Conservation (phyloP, 2,329 filamentous ascomycete species). For the Ophiostoma tasmaniense region DNA sequence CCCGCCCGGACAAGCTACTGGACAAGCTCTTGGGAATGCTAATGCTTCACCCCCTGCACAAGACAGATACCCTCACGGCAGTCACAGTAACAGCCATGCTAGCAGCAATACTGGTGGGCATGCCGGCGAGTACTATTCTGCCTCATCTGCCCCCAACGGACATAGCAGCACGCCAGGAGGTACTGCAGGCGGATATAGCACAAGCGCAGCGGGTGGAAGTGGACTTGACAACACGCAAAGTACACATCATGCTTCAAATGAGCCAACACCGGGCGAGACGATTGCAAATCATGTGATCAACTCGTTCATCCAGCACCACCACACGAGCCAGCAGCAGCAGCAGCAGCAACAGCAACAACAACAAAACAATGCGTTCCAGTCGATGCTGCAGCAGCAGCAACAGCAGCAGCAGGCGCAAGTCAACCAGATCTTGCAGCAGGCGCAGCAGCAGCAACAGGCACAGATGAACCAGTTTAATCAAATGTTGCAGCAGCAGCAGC, state of each 20-base stretch:
- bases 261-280: conserved; percentile 8
- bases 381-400: neutral
- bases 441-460: neutral
- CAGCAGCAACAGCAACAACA: conserved; percentile 15
- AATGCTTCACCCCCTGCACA: neutral
- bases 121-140: neutral
- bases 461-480: neutral
- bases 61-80: neutral
- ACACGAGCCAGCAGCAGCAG: conserved; percentile 8
- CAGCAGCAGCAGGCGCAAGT: conserved; percentile 6
- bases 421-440: conserved; percentile 11
- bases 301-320: neutral
- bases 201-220: neutral
- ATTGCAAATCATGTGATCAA: conserved; percentile 7
- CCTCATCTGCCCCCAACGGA: neutral
- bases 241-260: neutral
- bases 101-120: neutral
- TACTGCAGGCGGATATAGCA: neutral
- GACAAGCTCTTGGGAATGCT: neutral
- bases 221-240: neutral
- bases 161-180: neutral
- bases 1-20: neutral
- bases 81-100: neutral
- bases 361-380: neutral
- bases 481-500: neutral